Conservation (phyloP, 441 rosid genomes). For the Eutrema salsugineum region DNA sequence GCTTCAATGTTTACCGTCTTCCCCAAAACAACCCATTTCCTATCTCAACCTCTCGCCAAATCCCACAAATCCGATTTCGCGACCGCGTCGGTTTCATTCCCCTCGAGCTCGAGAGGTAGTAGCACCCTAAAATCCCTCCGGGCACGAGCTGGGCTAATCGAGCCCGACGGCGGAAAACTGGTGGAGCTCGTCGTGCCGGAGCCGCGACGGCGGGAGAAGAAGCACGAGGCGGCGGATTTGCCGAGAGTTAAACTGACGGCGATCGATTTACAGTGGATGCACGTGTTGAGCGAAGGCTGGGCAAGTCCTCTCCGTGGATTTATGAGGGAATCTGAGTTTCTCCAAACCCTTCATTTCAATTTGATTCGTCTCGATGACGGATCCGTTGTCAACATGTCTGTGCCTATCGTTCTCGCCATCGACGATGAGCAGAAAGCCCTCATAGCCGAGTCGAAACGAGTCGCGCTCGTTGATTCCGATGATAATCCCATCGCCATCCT, state of each 20-base stretch:
- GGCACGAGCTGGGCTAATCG: constrained; percentile 55
- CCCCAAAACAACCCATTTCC: constrained; percentile 21
- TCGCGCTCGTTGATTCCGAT: constrained; percentile 66
- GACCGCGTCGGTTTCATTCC: constrained; percentile 22
- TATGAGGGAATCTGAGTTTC: constrained; percentile 96
- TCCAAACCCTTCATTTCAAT: constrained; percentile 96
- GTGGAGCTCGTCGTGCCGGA: constrained; percentile 59
- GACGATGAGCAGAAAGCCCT: constrained; percentile 60
- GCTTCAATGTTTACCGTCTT: constrained; percentile 52
- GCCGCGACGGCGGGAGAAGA: constrained; percentile 45
- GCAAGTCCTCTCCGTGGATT: constrained; percentile 84
- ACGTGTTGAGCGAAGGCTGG: constrained; percentile 95
- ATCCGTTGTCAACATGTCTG: constrained; percentile 84
- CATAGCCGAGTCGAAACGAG: constrained; percentile 49
- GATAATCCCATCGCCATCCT: constrained; percentile 63
- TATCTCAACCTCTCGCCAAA: constrained; percentile 34
- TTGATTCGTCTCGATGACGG: constrained; percentile 72
- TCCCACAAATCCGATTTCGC: constrained; percentile 34
- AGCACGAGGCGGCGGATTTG: constrained; percentile 50
- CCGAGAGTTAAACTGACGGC: constrained; percentile 48
- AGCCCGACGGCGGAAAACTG: constrained; percentile 81
- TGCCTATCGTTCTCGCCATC: constrained; percentile 76
- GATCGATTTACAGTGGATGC: constrained; percentile 84
- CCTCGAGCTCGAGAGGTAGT: not conserved
- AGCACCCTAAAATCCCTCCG: constrained; percentile 1